Conservation (phyloP, 805 yeast species). For the Pichia eremophila region DNA sequence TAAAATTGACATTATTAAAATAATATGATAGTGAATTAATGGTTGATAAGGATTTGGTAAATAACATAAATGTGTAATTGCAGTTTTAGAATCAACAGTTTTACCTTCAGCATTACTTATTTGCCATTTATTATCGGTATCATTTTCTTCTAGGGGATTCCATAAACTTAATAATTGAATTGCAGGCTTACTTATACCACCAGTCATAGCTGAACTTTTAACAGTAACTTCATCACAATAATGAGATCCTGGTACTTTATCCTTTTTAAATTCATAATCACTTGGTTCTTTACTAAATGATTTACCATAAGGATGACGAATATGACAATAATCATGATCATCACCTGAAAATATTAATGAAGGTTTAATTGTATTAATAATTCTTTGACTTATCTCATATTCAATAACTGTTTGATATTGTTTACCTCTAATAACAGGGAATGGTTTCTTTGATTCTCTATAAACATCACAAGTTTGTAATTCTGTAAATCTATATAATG, state of each 20-base stretch:
- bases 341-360: slow-evolving; percentile 77
- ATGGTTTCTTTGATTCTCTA: slow-evolving; percentile 56
- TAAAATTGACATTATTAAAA: slow-evolving; percentile 6
- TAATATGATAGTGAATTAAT: slow-evolving; percentile 14
- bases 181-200: slow-evolving; percentile 82
- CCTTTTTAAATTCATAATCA: slow-evolving; percentile 7
- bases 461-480: slow-evolving; percentile 62
- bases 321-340: slow-evolving; percentile 92
- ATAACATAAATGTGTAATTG: slow-evolving; percentile 22
- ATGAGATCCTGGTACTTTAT: slow-evolving; percentile 12
- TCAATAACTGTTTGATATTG: slow-evolving; percentile 91
- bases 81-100: slow-evolving; percentile 20
- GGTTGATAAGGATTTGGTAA: slow-evolving; percentile 22
- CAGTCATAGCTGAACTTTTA: slow-evolving; percentile 86
- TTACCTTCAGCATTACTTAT: slow-evolving; percentile 11
- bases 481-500: slow-evolving; percentile 62
- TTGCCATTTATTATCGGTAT: background rate
- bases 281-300: slow-evolving; percentile 9
- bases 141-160: slow-evolving; percentile 15
- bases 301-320: slow-evolving; percentile 36
- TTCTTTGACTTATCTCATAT: slow-evolving; percentile 43
- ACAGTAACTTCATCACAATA: slow-evolving; percentile 70
- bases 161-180: slow-evolving; percentile 67
- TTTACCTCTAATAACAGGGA: slow-evolving; percentile 65
- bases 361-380: slow-evolving; percentile 57